Conservation (phyloP, 805 yeast genomes). For the Middelhovenomyces tepae region DNA sequence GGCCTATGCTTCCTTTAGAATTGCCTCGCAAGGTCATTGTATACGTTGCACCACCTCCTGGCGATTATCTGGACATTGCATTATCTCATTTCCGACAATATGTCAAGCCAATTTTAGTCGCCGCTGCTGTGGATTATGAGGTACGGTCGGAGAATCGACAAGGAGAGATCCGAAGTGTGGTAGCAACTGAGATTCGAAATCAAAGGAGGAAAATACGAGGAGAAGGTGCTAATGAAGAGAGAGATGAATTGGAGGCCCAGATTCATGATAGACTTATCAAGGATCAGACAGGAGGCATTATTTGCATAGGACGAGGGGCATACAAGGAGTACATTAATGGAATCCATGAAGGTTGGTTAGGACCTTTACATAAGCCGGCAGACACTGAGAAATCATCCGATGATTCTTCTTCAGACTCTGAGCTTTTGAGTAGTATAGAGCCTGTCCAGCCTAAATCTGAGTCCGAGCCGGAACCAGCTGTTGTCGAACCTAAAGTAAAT, state of each 20-base stretch:
- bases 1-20: constrained; percentile 37
- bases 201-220: constrained; percentile 41
- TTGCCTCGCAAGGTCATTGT: constrained; percentile 70
- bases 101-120: constrained; percentile 75
- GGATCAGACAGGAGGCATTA: constrained; percentile 65
- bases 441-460: constrained; percentile 5
- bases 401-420: constrained; percentile 9
- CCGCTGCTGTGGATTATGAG: constrained; percentile 80
- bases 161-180: constrained; percentile 75
- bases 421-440: background rate
- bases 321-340: constrained; percentile 88
- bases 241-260: constrained; percentile 25
- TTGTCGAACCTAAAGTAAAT: background rate
- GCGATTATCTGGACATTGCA: constrained; percentile 72
- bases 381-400: constrained; percentile 17
- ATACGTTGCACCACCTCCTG: constrained; percentile 95
- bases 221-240: constrained; percentile 18
- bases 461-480: constrained; percentile 8
- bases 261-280: constrained; percentile 28
- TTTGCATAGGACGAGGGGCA: constrained; percentile 93
- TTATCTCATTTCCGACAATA: constrained; percentile 65
- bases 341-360: constrained; percentile 87
- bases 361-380: constrained; percentile 62
- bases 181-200: constrained; percentile 74
- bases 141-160: constrained; percentile 70